These are phyloP conservation scores for Diaporthe helianthi DNA, from an alignment of 2,329 filamentous ascomycete genomes.

Conservation along the genomic window DNA sequence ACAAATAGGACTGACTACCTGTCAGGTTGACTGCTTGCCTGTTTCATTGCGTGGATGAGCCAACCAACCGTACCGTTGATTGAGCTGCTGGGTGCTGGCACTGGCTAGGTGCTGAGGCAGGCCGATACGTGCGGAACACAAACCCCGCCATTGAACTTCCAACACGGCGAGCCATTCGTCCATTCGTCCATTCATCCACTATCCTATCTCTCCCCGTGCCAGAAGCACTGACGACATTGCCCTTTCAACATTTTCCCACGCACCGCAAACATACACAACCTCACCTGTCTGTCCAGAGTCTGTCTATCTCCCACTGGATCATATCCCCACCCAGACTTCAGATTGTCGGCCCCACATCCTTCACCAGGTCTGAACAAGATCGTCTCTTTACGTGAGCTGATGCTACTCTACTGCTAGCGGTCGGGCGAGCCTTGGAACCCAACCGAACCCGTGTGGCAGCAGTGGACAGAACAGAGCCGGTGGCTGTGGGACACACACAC, in stretches of 20 bases:
- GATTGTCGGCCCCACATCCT: constrained; percentile 21
- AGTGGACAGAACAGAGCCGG: constrained; percentile 12
- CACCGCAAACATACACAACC: not conserved
- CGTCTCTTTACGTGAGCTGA: constrained; percentile 25
- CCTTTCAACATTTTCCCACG: constrained; percentile 5
- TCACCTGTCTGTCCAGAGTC: not conserved
- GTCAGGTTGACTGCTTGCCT: no score
- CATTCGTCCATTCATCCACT: constrained; percentile 3
- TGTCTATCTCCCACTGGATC: not conserved
- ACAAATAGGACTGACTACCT: no score
- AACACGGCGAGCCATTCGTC: not conserved
- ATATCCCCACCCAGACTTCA: constrained; percentile 5
- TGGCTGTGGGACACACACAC: constrained; percentile 23
- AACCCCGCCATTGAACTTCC: constrained; percentile 41
- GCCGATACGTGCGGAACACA: constrained; percentile 44
- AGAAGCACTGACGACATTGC: constrained; percentile 29
- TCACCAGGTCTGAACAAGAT: constrained; percentile 22
- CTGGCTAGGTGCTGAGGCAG: not conserved
- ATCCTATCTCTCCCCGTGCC: not conserved
- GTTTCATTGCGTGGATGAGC: not conserved
- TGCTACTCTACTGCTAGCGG: constrained; percentile 14
- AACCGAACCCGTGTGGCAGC: constrained; percentile 24
- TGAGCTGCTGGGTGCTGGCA: not conserved
- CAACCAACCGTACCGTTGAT: not conserved
- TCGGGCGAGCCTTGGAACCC: constrained; percentile 30